Base-by-base conservation (phyloP, 306 rosid genomes). In the Glycine tomentella region DNA sequence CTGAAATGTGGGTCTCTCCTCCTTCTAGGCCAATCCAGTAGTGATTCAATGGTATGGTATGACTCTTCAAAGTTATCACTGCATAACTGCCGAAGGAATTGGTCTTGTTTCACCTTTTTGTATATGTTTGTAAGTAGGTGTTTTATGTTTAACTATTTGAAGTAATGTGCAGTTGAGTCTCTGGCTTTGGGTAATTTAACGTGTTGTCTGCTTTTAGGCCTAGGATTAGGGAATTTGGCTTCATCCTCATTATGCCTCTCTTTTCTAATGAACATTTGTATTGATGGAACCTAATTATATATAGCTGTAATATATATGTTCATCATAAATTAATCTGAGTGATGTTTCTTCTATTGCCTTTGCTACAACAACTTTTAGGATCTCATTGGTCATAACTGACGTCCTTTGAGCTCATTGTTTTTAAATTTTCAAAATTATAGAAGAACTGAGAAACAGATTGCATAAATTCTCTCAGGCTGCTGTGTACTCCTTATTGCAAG, bases 401-500 rank as follows among this genome's bases (percentile, higher is more conserved):
- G 56, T 69, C 72, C 20, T 61, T 45, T 38, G 34, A 61, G 65
- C 66, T 78, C 33, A 44, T 17, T 73, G 25, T 58, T 74, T 78
- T 49, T 14, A 13, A 62, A 59, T 62, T 44, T 67, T 53, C 17
- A 70, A 52, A 82, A 34, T 74, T 67, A 52, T 71, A 66, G 55
- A 82, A 74, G 75, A 82, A 79, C 81, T 84, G 79, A 79, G 83
- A 80, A 76, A 58, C 75, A 68, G 71, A 62, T 82, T 72, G 70
- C 40, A 61, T 79, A 72, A 77, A 64, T 83, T 75, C 80, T 89
- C 64, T 81, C 97, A 93, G 99, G 98, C 94, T 80, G 90, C 98
- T 69, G 93, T 90, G 75, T 90, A 87, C 88, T 91, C 97, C 59
- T 90, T 96, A 74, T 71, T 96, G 92, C 97, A 93, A 76, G 99